Percentiles rank a stretch among this genome's conserved stretches.
phyloP scores from a whole-genome alignment of 768 basidiomycete species.

The Leccinum variicolor region DNA sequence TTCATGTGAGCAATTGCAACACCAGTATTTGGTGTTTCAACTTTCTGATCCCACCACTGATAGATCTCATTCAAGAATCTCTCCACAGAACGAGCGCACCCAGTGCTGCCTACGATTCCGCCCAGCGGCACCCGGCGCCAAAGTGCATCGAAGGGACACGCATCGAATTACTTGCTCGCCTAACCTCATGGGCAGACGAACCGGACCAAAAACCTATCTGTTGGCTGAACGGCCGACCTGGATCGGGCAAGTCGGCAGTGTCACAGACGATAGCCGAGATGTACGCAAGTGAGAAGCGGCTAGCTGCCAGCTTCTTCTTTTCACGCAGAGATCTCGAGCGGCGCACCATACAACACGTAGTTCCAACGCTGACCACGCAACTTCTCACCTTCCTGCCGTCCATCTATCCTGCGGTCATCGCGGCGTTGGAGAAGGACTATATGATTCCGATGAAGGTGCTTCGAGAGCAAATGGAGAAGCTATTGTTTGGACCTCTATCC shows the following conservation, averaged over 20 bases:
- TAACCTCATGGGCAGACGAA: constrained; percentile 15
- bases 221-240: too few relatives aligned
- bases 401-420: too few relatives aligned
- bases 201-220: constrained; percentile 10
- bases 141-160: constrained; percentile 25
- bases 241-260: too few relatives aligned
- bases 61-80: constrained; percentile 8
- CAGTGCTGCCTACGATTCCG: constrained; percentile 18
- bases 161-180: constrained; percentile 13
- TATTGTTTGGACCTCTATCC: too few relatives aligned
- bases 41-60: neutral
- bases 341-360: constrained; percentile 20
- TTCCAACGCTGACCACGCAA: too few relatives aligned
- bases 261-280: constrained; percentile 31
- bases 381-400: too few relatives aligned
- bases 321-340: constrained; percentile 26
- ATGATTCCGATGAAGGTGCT: too few relatives aligned
- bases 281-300: constrained; percentile 14
- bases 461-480: too few relatives aligned
- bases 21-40: neutral
- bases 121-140: constrained; percentile 18
- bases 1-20: neutral
- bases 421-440: too few relatives aligned
- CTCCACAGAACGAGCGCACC: constrained; percentile 17
- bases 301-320: constrained; percentile 37